Base-by-base conservation (phyloP, 495 filamentous ascomycete species). In the Penicillium mononematosum region DNA sequence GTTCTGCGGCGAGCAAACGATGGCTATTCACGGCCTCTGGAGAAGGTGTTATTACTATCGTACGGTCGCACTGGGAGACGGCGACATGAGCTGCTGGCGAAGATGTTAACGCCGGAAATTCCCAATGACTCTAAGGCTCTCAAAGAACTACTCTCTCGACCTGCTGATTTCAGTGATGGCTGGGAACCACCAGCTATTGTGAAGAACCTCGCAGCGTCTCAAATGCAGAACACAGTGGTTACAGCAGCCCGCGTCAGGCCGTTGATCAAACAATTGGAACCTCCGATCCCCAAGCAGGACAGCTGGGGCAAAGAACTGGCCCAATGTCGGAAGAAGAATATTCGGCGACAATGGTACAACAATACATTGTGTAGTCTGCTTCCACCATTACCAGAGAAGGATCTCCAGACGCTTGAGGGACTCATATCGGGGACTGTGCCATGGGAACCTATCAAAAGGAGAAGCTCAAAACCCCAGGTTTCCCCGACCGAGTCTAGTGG, bases 11-110 rank as follows among this genome's bases (percentile, higher is more conserved):
- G 81, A 36, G 88, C 87, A 17, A 88, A 87, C 56, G 72, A 81
- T 45, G 93, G 92, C 27, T 83, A 88, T 50, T 43, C 76, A 12
- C 60, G 70, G 9, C 80, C 85, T 16, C 75, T 96, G 27, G 71
- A 81, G 29, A 85, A 78, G 38, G 76, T 96, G 11, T 69, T 96
- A 20, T 61, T 79, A 5, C 61, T 81, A 44, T 82, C 87, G 27
- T 94, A 95, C 69, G 94, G 91, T 3, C 85, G 93, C 29, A 70
- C 72, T 3, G 92, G 93, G 16, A 83, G 74, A 61, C 81, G 88
- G 43, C 78, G 86, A 46, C 83, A 87, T 36, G 71, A 86, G 43
- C 73, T 96, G 24, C 52, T 90, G 25, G 41, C 68, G 2, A 62
- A 76, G 0, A 58, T 92, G 29, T 58, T 84, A 14, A 54, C 56